These are phyloP conservation scores for Bassia scoparia DNA, from an alignment of 148 eudicot genomes.

Conservation along the genomic window DNA sequence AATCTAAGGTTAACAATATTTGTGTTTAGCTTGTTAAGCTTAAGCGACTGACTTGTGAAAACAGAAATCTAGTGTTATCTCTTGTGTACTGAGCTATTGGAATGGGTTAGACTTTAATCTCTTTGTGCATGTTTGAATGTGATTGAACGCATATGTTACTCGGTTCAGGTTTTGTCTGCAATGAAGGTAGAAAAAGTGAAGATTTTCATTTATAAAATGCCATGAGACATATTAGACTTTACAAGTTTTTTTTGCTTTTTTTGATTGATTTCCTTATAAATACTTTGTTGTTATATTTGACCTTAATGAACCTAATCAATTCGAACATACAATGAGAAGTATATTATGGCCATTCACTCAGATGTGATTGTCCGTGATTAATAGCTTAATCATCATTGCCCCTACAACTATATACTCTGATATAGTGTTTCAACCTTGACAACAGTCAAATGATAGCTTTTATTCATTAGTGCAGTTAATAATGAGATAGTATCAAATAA, in stretches of 20 bases:
- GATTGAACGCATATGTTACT: background rate
- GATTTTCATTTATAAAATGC: background rate
- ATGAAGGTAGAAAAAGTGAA: background rate
- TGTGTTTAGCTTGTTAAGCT: background rate
- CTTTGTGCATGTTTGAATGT: background rate
- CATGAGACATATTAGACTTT: background rate
- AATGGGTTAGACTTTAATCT: background rate
- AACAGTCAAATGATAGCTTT: background rate
- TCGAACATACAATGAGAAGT: background rate
- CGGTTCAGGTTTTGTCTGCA: background rate
- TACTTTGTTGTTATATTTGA: background rate
- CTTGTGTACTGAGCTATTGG: background rate
- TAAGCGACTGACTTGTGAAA: background rate
- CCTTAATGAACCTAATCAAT: background rate
- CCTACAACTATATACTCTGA: background rate
- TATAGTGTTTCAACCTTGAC: background rate
- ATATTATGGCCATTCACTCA: background rate
- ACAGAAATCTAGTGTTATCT: background rate
- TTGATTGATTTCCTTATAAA: background rate
- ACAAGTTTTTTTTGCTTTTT: background rate
- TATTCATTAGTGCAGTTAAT: background rate
- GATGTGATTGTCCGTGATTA: too few relatives aligned
- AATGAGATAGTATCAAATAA: background rate
- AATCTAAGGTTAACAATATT: conserved; percentile 90
- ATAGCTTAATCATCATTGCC: background rate